Base-by-base conservation (phyloP, 2,329 filamentous ascomycete genomes). In the Botrytis fragariae region DNA sequence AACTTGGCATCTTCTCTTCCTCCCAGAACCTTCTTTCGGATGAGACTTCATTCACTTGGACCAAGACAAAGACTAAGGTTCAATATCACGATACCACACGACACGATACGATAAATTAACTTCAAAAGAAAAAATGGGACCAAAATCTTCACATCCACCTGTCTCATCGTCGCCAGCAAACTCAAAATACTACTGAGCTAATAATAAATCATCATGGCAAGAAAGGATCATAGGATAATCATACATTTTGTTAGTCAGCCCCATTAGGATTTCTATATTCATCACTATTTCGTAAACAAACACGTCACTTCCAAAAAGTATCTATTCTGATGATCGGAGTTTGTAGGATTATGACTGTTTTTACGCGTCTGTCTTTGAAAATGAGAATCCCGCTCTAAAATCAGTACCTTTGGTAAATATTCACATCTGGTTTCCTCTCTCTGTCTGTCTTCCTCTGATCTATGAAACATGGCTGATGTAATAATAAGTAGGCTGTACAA, bases 351-450 rank as follows among this genome's bases (percentile, higher is more conserved):
- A 94, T 81, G 93, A 95, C 84, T 97, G 93, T 84, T 98, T 98
- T 85, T 98, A 98, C 82, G 95, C 95, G 35, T 93, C 94, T 68
- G 94, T 81, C 14, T 91, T 96, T 77, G 94, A 98, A 83, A 91
- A 91, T 76, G 91, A 92, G 80, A 90, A 92, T 76, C 93, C 94
- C 0, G 84, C 87, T 3, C 85, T 98, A 73, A 93, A 90, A 80
- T 86, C 87, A 1, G 83, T 92, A 29, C 93, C 94, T 10, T 85
- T 98, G 48, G 95, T 94, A 51, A 90, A 97, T 74, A 57, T 32
- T 7, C 9, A 18, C n/a, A 57, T 93, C 94, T 37, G 57, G 67
- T 39, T 25, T 35, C 6, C 22, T 22, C 45, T 54, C 61, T 54
- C 12, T n/a, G n/a, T 3, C 57, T 37, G 10, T 25, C 48, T n/a